phyloP scores from a whole-genome alignment of 139 green algal genomes.

The Deuterostichococcus epilithicus region DNA sequence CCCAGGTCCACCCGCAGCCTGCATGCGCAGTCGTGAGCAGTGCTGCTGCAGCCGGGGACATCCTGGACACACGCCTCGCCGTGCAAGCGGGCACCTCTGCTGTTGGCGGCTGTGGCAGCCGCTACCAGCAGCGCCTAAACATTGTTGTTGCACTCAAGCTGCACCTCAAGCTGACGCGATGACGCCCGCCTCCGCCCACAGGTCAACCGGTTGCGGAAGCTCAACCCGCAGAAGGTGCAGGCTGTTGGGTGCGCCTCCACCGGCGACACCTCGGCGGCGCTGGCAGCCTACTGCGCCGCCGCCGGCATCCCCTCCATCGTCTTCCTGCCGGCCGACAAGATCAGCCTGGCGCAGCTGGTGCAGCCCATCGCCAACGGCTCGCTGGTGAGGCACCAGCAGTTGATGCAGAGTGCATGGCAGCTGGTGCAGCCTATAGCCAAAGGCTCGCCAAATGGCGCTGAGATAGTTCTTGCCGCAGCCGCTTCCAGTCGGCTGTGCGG shows the following conservation, averaged over 20 bases:
- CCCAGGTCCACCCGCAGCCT: no score
- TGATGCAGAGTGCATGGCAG: no score
- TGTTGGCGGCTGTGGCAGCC: no score
- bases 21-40: no score
- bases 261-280: slow-evolving; percentile 94
- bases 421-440: slow-evolving; percentile 99
- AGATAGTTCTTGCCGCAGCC: no score
- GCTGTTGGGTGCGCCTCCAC: slow-evolving; percentile 98
- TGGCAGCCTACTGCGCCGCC: slow-evolving; percentile 96
- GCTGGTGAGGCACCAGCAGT: slow-evolving; percentile 50
- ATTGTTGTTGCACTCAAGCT: no score
- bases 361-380: slow-evolving; percentile 99
- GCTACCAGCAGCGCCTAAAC: no score
- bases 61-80: no score
- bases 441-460: slow-evolving; percentile 60
- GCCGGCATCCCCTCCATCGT: slow-evolving; percentile 98
- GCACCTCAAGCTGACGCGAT: no score
- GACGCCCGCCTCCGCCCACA: slow-evolving; percentile 1
- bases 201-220: slow-evolving; percentile 83
- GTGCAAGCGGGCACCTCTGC: no score
- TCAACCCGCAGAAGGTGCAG: slow-evolving; percentile 78
- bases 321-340: slow-evolving; percentile 98
- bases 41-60: no score
- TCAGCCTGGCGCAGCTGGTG: slow-evolving; percentile 95
- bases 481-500: no score